These are phyloP conservation scores for Flaveria bidentis DNA, from an alignment of 129 eudicot genomes.

Conservation along the genomic window DNA sequence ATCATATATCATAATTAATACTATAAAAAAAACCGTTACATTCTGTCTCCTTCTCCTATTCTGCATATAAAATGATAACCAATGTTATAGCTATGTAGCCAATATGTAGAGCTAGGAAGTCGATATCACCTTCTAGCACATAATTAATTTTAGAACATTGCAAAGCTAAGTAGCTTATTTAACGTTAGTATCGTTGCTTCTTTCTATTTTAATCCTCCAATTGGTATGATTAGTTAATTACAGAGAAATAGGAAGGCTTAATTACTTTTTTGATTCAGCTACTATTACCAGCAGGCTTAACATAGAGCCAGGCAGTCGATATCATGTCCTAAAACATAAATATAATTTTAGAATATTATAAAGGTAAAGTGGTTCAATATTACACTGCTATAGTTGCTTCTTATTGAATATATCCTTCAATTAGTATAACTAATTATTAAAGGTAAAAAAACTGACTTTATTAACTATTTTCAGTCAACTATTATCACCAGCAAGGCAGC, in stretches of 20 bases:
- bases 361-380: too few species aligned
- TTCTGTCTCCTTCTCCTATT: not conserved
- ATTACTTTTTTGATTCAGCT: too few species aligned
- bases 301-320: too few species aligned
- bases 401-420: not conserved
- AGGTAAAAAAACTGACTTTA: not conserved
- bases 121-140: too few species aligned
- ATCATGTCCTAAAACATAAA: not conserved
- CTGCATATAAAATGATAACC: not conserved
- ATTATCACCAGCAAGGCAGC: conserved; percentile 1
- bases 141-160: too few species aligned
- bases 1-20: not conserved
- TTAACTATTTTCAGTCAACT: not conserved
- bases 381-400: not conserved
- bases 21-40: not conserved
- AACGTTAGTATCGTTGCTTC: too few species aligned
- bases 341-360: too few species aligned
- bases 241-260: too few species aligned
- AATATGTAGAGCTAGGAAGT: not conserved
- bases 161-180: too few species aligned
- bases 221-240: too few species aligned
- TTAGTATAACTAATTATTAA: not conserved
- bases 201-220: too few species aligned
- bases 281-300: too few species aligned
- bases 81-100: not conserved